Evolutionary conservation across 805 yeast genomes (phyloP).

Genomic region (Zygosaccharomyces bailii): DNA sequence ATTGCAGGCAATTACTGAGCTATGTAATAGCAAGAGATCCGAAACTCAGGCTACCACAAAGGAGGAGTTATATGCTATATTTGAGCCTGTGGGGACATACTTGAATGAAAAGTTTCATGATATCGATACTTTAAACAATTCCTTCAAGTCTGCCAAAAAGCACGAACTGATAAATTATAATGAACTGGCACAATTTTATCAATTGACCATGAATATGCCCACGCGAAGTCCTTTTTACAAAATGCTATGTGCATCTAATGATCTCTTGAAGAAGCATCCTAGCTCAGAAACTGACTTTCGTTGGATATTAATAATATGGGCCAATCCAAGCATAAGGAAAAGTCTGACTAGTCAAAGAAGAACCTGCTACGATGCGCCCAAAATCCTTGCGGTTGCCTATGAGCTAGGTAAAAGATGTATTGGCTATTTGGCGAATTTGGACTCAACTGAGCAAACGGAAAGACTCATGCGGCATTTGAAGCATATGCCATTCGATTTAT

Average conservation of each 20-base stretch:
- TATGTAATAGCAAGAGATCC: slow-evolving; percentile 6
- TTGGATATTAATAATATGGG: slow-evolving; percentile 65
- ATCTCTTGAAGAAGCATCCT: slow-evolving; percentile 51
- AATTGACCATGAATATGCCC: slow-evolving; percentile 48
- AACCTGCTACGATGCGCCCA: slow-evolving; percentile 41
- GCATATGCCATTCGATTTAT: slow-evolving; percentile 38
- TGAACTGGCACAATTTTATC: slow-evolving; percentile 47
- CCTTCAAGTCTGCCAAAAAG: slow-evolving; percentile 43
- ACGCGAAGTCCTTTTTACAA: slow-evolving; percentile 57
- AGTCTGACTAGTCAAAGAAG: slow-evolving; percentile 39
- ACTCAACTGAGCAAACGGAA: slow-evolving; percentile 5
- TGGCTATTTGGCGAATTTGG: slow-evolving; percentile 57
- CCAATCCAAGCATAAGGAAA: slow-evolving; percentile 58
- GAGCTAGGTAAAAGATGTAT: slow-evolving; percentile 65
- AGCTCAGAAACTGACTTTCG: slow-evolving; percentile 35
- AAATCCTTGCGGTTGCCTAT: slow-evolving; percentile 55
- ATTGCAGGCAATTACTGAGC: slow-evolving; percentile 12
- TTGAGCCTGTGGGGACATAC: slow-evolving; percentile 50
- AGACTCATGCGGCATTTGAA: slow-evolving; percentile 17
- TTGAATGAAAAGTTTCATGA: slow-evolving; percentile 48
- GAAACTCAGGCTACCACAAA: slow-evolving; percentile 4
- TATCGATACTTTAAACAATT: slow-evolving; percentile 45
- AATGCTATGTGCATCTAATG: slow-evolving; percentile 50
- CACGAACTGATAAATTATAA: slow-evolving; percentile 43
- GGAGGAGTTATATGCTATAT: slow-evolving; percentile 29